Evolutionary conservation across 106 monocot genomes (phyloP).

Genomic region (Dendrobium chrysotoxum): DNA sequence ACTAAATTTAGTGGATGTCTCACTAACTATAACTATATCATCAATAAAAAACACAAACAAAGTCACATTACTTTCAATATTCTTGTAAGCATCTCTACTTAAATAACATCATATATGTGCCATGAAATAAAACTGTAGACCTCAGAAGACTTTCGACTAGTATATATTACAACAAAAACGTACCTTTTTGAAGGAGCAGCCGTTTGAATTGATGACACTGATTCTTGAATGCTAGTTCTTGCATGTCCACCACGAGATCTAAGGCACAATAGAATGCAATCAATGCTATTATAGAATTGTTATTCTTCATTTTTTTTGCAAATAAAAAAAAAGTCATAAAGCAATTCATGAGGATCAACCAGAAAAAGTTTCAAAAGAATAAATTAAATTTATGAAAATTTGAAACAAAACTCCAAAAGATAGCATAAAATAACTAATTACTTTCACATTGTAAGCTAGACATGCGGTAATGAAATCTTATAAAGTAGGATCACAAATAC

Average conservation of each 20-base stretch:
- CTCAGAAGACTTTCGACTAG: neutral
- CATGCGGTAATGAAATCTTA: too few relatives aligned
- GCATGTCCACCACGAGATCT: conserved; percentile 2
- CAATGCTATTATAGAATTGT: neutral
- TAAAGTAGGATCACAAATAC: too few relatives aligned
- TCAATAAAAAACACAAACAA: too few relatives aligned
- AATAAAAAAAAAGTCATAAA: neutral
- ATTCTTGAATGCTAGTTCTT: neutral
- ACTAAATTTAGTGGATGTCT: too few relatives aligned
- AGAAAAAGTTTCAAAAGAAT: neutral
- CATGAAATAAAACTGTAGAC: neutral
- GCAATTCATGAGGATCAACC: neutral
- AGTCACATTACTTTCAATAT: too few relatives aligned
- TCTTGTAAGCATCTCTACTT: too few relatives aligned
- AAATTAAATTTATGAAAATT: neutral
- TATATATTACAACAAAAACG: neutral
- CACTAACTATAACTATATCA: too few relatives aligned
- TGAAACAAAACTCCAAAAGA: too few relatives aligned
- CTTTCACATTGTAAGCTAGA: too few relatives aligned
- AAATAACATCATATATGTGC: too few relatives aligned
- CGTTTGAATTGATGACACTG: neutral
- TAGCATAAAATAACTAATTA: neutral
- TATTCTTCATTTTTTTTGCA: too few relatives aligned
- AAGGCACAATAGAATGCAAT: neutral
- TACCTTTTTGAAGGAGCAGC: neutral